Percentiles rank a stretch among this genome's conserved stretches.
Evolutionary conservation across 768 basidiomycete species (phyloP).

Genomic region (Kwoniella sp.): DNA sequence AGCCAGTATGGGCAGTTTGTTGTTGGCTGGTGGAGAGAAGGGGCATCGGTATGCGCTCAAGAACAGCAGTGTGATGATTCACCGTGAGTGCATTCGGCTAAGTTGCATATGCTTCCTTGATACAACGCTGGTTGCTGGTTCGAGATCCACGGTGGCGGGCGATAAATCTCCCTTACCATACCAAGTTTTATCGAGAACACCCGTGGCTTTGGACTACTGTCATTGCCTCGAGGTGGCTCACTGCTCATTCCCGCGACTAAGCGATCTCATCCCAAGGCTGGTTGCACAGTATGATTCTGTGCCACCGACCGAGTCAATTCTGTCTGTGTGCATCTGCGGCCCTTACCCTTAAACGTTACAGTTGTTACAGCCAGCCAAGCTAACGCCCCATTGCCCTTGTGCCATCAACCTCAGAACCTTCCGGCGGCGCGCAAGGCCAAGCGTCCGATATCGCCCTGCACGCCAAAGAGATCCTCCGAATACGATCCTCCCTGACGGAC

Average conservation of each 20-base stretch:
- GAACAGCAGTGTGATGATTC: constrained; percentile 97
- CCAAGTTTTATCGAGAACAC: too few relatives aligned
- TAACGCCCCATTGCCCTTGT: constrained; percentile 2
- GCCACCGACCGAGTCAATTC: too few relatives aligned
- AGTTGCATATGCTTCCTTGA: not conserved
- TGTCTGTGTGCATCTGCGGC: too few relatives aligned
- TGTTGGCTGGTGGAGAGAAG: constrained; percentile 85
- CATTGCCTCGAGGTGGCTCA: too few relatives aligned
- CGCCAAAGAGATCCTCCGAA: constrained; percentile 90
- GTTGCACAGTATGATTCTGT: too few relatives aligned
- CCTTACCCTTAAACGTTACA: too few relatives aligned
- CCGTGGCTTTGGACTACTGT: too few relatives aligned
- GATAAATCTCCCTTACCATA: not conserved
- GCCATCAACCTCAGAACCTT: constrained; percentile 69
- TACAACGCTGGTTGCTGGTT: too few relatives aligned
- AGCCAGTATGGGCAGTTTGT: constrained; percentile 91
- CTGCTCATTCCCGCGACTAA: too few relatives aligned
- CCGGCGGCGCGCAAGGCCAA: constrained; percentile 92
- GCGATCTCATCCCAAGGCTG: too few relatives aligned
- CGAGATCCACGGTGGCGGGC: not conserved
- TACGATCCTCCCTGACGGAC: constrained; percentile 76
- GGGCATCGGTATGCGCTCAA: constrained; percentile 91
- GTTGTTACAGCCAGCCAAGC: too few relatives aligned
- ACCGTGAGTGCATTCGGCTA: constrained; percentile 66
- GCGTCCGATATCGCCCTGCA: constrained; percentile 97